Percentiles rank a stretch among this genome's conserved stretches.
Evolutionary conservation across 2,329 filamentous ascomycete genomes (phyloP).

Genomic region (Nemania sp.): DNA sequence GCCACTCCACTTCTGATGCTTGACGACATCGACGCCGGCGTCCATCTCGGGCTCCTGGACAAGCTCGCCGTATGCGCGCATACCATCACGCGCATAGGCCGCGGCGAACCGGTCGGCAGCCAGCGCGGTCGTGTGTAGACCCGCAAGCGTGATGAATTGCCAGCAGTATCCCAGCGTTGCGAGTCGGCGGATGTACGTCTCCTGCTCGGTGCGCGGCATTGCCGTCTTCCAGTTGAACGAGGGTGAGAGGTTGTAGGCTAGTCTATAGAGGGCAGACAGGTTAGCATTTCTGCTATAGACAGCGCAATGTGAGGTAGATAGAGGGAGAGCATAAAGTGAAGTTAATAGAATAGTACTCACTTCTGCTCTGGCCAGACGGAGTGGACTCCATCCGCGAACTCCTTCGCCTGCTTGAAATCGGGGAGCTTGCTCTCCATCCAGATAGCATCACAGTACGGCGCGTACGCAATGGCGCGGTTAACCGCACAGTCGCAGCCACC

Average conservation of each 20-base stretch:
- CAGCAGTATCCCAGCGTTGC: conserved; percentile 94
- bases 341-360: conserved; percentile 63
- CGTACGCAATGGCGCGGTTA: conserved; percentile 91
- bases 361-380: conserved; percentile 97
- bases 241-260: conserved; percentile 97
- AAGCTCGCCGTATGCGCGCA: conserved; percentile 96
- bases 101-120: conserved; percentile 90
- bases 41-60: conserved; percentile 99
- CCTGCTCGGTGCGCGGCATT: conserved; percentile 91
- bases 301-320: background rate
- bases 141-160: conserved; percentile 99
- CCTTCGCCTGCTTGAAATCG: conserved; percentile 88
- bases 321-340: background rate
- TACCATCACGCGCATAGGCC: conserved; percentile 83
- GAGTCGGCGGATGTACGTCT: conserved; percentile 95
- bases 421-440: conserved; percentile 99
- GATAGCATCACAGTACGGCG: conserved; percentile 93
- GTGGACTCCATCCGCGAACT: conserved; percentile 94
- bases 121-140: conserved; percentile 93
- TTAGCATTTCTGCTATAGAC: conserved; percentile 10
- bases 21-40: conserved; percentile 89
- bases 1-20: conserved; percentile 98
- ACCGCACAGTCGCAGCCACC: conserved; percentile 92
- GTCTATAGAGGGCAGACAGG: conserved; percentile 60
- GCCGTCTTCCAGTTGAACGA: conserved; percentile 99